These are phyloP conservation scores for Coemansia sp. DNA, from an alignment of 192 early-diverging fungal genomes.

Conservation along the genomic window DNA sequence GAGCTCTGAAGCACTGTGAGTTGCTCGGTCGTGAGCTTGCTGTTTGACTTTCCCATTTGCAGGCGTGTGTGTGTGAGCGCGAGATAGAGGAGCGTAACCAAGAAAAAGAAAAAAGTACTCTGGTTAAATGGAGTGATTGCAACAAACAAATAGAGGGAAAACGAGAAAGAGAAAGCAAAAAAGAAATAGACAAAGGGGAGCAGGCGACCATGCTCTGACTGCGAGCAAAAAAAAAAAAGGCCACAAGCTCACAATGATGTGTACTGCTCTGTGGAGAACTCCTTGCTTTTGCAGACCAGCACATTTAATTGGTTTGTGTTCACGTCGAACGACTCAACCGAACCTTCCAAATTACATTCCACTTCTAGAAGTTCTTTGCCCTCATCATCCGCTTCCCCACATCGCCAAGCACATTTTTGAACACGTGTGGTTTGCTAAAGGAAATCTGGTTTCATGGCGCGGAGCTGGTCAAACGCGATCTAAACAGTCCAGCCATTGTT, in stretches of 20 bases:
- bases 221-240: constrained; percentile 3
- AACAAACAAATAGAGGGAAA: background rate
- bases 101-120: background rate
- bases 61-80: background rate
- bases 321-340: constrained; percentile 3
- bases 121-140: background rate
- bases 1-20: constrained; percentile 77
- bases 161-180: background rate
- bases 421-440: background rate
- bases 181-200: background rate
- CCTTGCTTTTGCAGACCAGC: background rate
- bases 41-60: constrained; percentile 84
- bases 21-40: constrained; percentile 80
- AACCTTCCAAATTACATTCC: background rate
- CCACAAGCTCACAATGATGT: background rate
- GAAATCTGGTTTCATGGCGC: background rate
- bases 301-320: background rate
- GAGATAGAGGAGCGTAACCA: background rate
- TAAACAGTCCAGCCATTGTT: background rate
- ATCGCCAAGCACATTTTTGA: background rate
- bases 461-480: background rate
- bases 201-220: background rate
- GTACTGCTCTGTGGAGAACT: background rate
- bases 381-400: background rate
- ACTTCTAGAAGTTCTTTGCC: background rate